These are phyloP conservation scores for Candida pseudoglaebosa DNA, from an alignment of 805 yeast genomes.

Conservation along the genomic window DNA sequence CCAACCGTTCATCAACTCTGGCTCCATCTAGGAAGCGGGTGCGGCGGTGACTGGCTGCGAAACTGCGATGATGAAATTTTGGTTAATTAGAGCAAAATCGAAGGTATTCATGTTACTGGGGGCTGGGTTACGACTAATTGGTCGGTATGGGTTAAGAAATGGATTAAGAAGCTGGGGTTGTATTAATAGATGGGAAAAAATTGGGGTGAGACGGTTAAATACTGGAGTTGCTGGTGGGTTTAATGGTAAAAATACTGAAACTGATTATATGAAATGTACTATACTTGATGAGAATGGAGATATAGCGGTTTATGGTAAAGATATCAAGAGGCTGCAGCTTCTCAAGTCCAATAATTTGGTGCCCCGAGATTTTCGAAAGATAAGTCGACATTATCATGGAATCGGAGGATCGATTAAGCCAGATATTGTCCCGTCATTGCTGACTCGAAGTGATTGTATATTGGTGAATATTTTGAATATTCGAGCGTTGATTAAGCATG, in stretches of 20 bases:
- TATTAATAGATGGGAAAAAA: too few species aligned
- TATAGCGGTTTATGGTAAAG: conserved; percentile 42
- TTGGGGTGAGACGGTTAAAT: background rate
- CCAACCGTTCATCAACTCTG: too few species aligned
- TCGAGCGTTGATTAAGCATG: conserved; percentile 50
- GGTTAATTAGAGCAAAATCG: too few species aligned
- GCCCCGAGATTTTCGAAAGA: conserved; percentile 57
- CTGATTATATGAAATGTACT: conserved; percentile 43
- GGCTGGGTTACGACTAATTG: too few species aligned
- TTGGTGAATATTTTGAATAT: conserved; percentile 47
- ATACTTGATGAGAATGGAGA: conserved; percentile 46
- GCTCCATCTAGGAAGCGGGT: too few species aligned
- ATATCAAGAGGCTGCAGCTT: conserved; percentile 39
- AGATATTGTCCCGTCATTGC: conserved; percentile 56
- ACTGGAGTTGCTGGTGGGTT: conserved; percentile 4
- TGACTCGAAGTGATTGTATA: conserved; percentile 45
- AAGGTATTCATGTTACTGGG: too few species aligned
- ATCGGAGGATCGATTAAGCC: conserved; percentile 20
- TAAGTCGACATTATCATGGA: conserved; percentile 31
- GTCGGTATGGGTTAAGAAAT: too few species aligned
- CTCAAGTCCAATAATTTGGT: conserved; percentile 43
- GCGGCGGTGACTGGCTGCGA: too few species aligned
- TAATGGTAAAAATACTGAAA: conserved; percentile 11
- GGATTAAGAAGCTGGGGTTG: too few species aligned
- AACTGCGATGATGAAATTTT: too few species aligned